phyloP scores from a whole-genome alignment of 371 early-diverging fungal genomes.

The Mortierella sp. region DNA sequence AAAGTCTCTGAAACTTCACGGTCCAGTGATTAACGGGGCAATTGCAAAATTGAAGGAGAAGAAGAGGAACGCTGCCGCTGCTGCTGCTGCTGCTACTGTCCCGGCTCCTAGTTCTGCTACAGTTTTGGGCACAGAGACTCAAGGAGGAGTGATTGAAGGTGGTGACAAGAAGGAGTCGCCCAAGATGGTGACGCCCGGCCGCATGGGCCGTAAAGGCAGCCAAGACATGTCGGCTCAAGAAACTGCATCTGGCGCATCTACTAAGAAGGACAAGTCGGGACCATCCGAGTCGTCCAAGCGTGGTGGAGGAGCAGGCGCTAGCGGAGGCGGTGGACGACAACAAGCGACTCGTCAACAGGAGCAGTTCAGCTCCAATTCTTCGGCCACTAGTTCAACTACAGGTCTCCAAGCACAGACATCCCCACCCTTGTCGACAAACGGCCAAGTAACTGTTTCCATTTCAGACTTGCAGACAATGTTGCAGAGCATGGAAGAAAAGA shows the following conservation, averaged over 20 bases:
- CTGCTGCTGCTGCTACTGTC: slow-evolving; percentile 3
- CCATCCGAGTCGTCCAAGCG: slow-evolving; percentile 8
- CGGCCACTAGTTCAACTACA: no score
- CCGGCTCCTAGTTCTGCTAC: slow-evolving; percentile 16
- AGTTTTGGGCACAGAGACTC: slow-evolving; percentile 7
- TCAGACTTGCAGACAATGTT: slow-evolving; percentile 37
- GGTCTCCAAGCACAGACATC: neutral
- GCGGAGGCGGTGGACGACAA: slow-evolving; percentile 17
- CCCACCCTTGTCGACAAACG: neutral
- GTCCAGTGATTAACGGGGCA: slow-evolving; percentile 55
- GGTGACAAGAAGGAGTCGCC: slow-evolving; percentile 36
- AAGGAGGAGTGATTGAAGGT: slow-evolving; percentile 5
- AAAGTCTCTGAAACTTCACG: slow-evolving; percentile 52
- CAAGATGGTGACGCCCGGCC: slow-evolving; percentile 16
- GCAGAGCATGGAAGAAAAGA: slow-evolving; percentile 41
- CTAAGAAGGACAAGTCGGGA: slow-evolving; percentile 19
- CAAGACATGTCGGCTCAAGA: slow-evolving; percentile 22
- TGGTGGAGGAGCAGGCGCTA: slow-evolving; percentile 9
- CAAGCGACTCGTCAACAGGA: slow-evolving; percentile 38
- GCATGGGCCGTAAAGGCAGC: slow-evolving; percentile 36
- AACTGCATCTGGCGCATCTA: neutral
- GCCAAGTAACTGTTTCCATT: slow-evolving; percentile 23
- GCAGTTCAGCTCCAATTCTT: neutral
- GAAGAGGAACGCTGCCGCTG: slow-evolving; percentile 31
- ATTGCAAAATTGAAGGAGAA: slow-evolving; percentile 58